Percentiles rank a stretch among this genome's conserved stretches.
Evolutionary conservation across 108 stramenopile species (phyloP).

Genomic region (Pseudonitzschia multiseries): DNA sequence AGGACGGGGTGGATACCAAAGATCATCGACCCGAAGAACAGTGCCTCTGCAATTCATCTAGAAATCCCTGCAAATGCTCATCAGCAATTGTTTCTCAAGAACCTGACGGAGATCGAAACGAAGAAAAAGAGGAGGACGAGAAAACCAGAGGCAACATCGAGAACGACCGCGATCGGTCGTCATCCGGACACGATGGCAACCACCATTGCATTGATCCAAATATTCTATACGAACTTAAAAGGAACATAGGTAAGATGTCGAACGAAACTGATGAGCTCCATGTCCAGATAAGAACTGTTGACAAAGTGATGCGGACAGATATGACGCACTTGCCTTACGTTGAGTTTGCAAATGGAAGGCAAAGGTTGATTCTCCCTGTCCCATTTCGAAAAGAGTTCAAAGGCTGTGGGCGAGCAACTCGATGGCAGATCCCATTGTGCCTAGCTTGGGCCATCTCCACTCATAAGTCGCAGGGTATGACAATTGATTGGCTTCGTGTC

Average conservation of each 20-base stretch:
- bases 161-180: too few species aligned
- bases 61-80: background rate
- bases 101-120: background rate
- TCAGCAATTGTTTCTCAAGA: background rate
- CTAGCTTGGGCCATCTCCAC: conserved; percentile 81
- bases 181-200: background rate
- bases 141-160: background rate
- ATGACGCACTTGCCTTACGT: conserved; percentile 1
- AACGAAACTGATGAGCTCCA: too few species aligned
- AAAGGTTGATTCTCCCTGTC: background rate
- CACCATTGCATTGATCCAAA: background rate
- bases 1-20: background rate
- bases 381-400: conserved; percentile 1
- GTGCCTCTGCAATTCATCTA: too few species aligned
- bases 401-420: conserved; percentile 11
- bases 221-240: background rate
- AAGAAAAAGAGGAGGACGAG: background rate
- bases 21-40: background rate
- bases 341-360: conserved; percentile 1
- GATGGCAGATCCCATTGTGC: conserved; percentile 62
- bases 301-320: background rate
- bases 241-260: background rate
- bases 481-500: conserved; percentile 20
- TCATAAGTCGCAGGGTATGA: conserved; percentile 90
- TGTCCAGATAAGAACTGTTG: too few species aligned